Percentiles rank a stretch among this genome's conserved stretches.
Evolutionary conservation across 2,329 filamentous ascomycete genomes (phyloP).

Genomic region (Dissoconium aciculare): DNA sequence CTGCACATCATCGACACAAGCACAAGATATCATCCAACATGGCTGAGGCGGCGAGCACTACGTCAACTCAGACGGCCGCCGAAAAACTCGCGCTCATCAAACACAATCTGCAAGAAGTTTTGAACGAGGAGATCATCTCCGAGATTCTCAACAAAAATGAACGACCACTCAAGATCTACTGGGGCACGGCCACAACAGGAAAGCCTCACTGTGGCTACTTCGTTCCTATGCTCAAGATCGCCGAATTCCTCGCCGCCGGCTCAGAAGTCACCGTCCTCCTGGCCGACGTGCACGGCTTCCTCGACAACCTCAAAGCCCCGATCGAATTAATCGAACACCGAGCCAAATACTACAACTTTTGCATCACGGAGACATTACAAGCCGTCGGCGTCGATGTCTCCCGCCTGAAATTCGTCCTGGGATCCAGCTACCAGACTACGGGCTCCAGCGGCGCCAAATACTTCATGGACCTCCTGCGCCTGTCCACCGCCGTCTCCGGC

Average conservation of each 20-base stretch:
- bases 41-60: constrained; percentile 7
- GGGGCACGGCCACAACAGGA: constrained; percentile 78
- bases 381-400: constrained; percentile 66
- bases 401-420: constrained; percentile 69
- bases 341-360: constrained; percentile 66
- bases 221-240: constrained; percentile 76
- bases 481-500: constrained; percentile 56
- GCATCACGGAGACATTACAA: constrained; percentile 60
- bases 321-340: constrained; percentile 73
- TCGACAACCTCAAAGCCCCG: constrained; percentile 46
- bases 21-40: constrained; percentile 5
- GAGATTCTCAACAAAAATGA: constrained; percentile 54
- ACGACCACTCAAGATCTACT: constrained; percentile 65
- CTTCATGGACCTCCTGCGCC: constrained; percentile 74
- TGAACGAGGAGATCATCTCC: constrained; percentile 74
- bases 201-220: constrained; percentile 82
- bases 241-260: constrained; percentile 69
- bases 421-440: constrained; percentile 38
- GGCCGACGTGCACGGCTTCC: constrained; percentile 49
- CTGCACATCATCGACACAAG: background rate
- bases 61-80: constrained; percentile 21
- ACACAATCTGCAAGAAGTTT: constrained; percentile 58
- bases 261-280: constrained; percentile 45
- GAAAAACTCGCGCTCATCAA: constrained; percentile 63
- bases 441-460: constrained; percentile 61